Evolutionary conservation across 139 green algal species (phyloP), one percentile per base, ranked within the genome.

Genomic region (Coelastrella sp.): DNA sequence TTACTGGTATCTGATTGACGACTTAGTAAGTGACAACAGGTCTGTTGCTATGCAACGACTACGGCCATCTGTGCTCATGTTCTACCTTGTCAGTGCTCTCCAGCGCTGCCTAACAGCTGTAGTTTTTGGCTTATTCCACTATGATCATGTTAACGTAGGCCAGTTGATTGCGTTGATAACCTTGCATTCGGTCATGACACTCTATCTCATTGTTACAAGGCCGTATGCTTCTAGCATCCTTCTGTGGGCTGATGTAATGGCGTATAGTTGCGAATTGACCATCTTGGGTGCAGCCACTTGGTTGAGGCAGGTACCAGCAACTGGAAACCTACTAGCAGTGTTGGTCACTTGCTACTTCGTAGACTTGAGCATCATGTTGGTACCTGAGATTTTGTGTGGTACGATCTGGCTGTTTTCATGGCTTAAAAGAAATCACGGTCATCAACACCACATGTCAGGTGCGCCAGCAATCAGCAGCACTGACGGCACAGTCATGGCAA

Each of bases 321-420:
- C 13, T 23, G 13, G 7, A 7, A 57, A 6, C 10, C n/a, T 58
- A 8, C 22, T 19, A 58, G 22, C 11, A 60, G 23, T 80, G 8
- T 58, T 80, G n/a, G 19, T 80, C 22, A 80, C 74, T 59, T 80
- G 74, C 22, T 80, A 80, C 74, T 80, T 59, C 22, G 7, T 80
- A 13, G 22, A 80, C 22, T 7, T 80, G 16, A 7, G 5, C 10
- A 23, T 58, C 7, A 58, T 80, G 22, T 16, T 80, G 74, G 5
- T 80, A 16, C 74, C 74, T 59, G 74, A 80, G 32, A 47, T 47
- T 47, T 47, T 47, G 32, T 47, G 32, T 47, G 32, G 32, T 47
- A 47, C 32, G 32, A 47, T 47, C 32, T 47, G 32, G 32, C 32
- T 47, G 32, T 47, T 47, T 2, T 47, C 32, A 47, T 47, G 32